These are phyloP conservation scores for Silene conica DNA, from an alignment of 148 eudicot genomes.

Conservation along the genomic window DNA sequence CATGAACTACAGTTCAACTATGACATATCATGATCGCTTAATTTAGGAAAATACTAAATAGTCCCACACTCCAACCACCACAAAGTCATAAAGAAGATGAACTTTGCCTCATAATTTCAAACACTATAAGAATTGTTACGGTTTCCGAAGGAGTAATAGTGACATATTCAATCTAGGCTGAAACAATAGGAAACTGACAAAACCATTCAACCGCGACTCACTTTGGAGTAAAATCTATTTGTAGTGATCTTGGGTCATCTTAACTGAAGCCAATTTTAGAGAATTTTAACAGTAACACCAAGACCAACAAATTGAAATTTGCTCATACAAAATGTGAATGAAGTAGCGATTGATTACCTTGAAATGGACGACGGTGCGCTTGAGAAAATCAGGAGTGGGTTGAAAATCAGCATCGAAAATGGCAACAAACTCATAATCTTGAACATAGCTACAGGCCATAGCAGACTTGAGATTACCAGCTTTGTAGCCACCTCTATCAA, in stretches of 20 bases:
- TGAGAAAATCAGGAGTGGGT: slow-evolving; percentile 77
- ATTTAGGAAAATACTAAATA: not conserved
- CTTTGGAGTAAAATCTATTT: no score
- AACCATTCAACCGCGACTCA: no score
- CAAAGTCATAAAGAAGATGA: not conserved
- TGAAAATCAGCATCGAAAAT: slow-evolving; percentile 98
- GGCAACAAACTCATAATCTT: slow-evolving; percentile 91
- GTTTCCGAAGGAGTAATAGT: not conserved
- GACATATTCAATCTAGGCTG: no score
- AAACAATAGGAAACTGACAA: not conserved
- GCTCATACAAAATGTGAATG: not conserved
- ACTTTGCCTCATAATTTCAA: not conserved
- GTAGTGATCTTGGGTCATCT: no score
- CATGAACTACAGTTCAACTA: not conserved
- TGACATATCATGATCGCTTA: not conserved
- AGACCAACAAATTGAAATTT: no score
- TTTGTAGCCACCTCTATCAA: slow-evolving; percentile 79
- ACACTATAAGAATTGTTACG: not conserved
- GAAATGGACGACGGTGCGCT: slow-evolving; percentile 72
- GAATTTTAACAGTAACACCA: no score
- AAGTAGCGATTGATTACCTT: slow-evolving; percentile 42
- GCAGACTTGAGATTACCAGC: slow-evolving; percentile 99
- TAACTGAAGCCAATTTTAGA: no score
- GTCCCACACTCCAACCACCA: not conserved
- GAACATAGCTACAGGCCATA: slow-evolving; percentile 87